Base-by-base conservation (phyloP, 257 asterid genomes). In the Plectranthus barbatus region DNA sequence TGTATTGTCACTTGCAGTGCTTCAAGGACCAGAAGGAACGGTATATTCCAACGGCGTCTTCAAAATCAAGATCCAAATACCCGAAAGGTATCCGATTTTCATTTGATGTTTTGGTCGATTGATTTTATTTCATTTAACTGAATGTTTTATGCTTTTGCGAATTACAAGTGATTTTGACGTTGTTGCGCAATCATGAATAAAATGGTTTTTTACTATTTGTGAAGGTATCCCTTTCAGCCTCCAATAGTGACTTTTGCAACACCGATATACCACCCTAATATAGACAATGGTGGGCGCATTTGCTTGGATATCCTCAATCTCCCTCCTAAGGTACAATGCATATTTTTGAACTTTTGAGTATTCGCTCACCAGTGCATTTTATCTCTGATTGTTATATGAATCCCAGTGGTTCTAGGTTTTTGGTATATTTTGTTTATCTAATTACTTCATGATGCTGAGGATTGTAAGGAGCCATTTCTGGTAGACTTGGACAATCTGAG, bases 251-350 rank as follows among this genome's bases (percentile, higher is more conserved):
- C 88, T 7, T 86, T 89, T 64, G 74, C 77, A 42, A 84, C 95
- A 20, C 94, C 94, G 1, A 84, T 86, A 20, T 86, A 86, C 70
- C 97, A 89, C 72, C 97, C 97, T 3, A 89, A 89, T 68, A 84
- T 86, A 3, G 97, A 89, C 69, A 86, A 67, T n/a, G 97, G 94
- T 51, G 97, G 97, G 14, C 87, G 97, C 56, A 89, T 89, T 84
- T 89, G 97, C 77, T 73, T 89, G 82, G 97, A 89, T 78, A 86
- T 89, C 72, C 94, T 89, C 69, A 86, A 86, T 77, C 94, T 89
- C 61, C 97, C 97, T 60, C 97, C 97, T 9, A 89, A 89, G 97
- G 97, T 86, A 11, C 19, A 24, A 10, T 13, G 14, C 11, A 31
- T 59, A 49, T n/a, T 37, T 20, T 53, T 7, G 7, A 3, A 7